Evolutionary conservation across 2,329 filamentous ascomycete species (phyloP).

Genomic region (Cercospora sp.): DNA sequence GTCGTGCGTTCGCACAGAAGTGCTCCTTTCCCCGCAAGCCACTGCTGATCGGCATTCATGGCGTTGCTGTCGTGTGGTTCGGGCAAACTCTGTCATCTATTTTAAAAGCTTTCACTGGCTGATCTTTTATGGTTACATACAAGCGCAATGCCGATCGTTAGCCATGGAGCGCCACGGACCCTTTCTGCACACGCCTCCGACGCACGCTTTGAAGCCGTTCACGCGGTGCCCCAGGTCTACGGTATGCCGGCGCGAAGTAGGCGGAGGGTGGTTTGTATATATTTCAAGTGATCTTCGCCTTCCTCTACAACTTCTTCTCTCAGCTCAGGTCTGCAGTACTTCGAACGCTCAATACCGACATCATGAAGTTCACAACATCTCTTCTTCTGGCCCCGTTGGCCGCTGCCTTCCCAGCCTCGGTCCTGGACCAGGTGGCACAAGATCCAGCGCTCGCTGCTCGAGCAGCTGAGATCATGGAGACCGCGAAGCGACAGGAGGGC

Average conservation of each 20-base stretch:
- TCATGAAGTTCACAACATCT: constrained; percentile 15
- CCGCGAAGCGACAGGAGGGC: constrained; percentile 23
- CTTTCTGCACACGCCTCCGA: constrained; percentile 4
- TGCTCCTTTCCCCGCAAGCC: background rate
- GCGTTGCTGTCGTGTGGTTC: background rate
- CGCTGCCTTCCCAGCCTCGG: constrained; percentile 20
- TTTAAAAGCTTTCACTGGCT: background rate
- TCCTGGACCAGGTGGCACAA: constrained; percentile 16
- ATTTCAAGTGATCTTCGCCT: background rate
- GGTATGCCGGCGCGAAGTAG: background rate
- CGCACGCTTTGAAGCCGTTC: background rate
- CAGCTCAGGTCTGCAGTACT: background rate
- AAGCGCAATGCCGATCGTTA: constrained; percentile 8
- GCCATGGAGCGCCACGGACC: background rate
- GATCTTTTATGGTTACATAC: constrained; percentile 5
- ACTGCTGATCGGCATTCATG: background rate
- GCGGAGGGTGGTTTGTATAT: background rate
- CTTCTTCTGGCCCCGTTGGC: constrained; percentile 17
- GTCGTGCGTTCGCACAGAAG: background rate
- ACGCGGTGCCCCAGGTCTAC: background rate
- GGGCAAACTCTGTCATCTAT: background rate
- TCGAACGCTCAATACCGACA: constrained; percentile 1
- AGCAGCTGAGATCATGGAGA: constrained; percentile 25
- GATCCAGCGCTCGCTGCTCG: constrained; percentile 19
- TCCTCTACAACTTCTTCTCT: background rate